Evolutionary conservation across 768 basidiomycete genomes (phyloP), one percentile per base, ranked within the genome.

Genomic region (Phylloporus scabripes): DNA sequence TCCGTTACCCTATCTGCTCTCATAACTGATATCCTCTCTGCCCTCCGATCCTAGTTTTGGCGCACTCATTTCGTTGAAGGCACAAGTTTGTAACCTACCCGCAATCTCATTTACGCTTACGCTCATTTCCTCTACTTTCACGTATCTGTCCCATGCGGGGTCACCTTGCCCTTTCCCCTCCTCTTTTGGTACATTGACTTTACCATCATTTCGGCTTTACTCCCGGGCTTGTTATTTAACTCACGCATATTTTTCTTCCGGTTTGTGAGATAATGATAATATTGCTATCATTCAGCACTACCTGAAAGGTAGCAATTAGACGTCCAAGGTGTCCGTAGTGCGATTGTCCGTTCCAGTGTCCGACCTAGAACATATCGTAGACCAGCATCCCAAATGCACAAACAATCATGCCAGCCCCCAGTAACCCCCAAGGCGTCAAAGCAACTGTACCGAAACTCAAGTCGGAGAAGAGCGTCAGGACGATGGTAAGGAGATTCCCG

Each of bases 401-500:
- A 10, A 92, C 78, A 55, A 97, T 95, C 58, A 83, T 76, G 17
- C 79, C 78, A 44, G 85, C 86, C 7, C 94, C 94, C 10, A 83
- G 39, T 17, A 93, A 53, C 48, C 89, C 88, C 77, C 84, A 85
- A 3, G 77, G 21, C 0, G 85, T 90, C 49, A 92, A 62, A 1
- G 77, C 72, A 32, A 81, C 75, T 45, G 76, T 74, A 18, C 89
- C 82, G 52, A 92, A 85, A 15, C 84, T 55, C 7, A 85, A 74
- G 67, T 97, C 93, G 36, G 86, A 81, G 14, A 90, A 59, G 41
- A 92, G 79, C 12, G 92, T 88, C 42, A 96, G 76, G 32, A 95
- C 89, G 56, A 95, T 94, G 5, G 93, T 93, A n/a, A 95, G 75
- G n/a, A 98, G 76, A 66, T 81, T 92, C 39, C 92, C 92, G 28